These are phyloP conservation scores for Coffea canephora DNA, from an alignment of 257 asterid species.

Conservation along the genomic window DNA sequence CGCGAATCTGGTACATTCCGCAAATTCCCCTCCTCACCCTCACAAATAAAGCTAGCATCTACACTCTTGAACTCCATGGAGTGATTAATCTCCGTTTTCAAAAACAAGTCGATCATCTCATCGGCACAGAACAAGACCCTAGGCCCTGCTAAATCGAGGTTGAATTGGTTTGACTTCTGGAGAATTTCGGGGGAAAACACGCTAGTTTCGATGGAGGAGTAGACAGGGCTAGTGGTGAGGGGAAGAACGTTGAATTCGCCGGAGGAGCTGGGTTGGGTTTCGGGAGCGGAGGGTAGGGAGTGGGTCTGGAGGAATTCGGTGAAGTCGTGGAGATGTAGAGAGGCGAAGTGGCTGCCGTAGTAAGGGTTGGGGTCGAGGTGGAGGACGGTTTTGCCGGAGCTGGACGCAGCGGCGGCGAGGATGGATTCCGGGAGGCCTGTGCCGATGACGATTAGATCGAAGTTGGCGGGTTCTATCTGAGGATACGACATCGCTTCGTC, in stretches of 20 bases:
- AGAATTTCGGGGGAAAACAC: constrained; percentile 47
- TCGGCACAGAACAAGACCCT: constrained; percentile 72
- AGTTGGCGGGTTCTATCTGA: constrained; percentile 66
- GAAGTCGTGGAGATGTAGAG: constrained; percentile 63
- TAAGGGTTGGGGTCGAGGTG: constrained; percentile 76
- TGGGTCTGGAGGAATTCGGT: constrained; percentile 50
- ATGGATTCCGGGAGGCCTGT: constrained; percentile 86
- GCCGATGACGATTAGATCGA: constrained; percentile 79
- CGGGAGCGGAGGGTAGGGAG: constrained; percentile 21
- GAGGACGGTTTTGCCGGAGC: constrained; percentile 75
- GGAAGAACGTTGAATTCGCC: constrained; percentile 26
- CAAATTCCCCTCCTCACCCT: constrained; percentile 50
- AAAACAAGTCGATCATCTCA: constrained; percentile 60
- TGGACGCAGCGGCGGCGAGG: constrained; percentile 73
- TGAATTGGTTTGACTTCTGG: constrained; percentile 50
- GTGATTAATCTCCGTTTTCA: constrained; percentile 62
- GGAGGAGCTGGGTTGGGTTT: constrained; percentile 21
- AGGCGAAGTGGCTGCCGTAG: constrained; percentile 69
- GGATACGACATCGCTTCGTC: constrained; percentile 58
- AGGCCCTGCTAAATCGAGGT: constrained; percentile 70
- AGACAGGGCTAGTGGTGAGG: constrained; percentile 45
- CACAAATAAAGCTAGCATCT: constrained; percentile 61
- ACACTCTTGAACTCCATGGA: constrained; percentile 91
- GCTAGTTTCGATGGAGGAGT: constrained; percentile 52
- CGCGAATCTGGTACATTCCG: constrained; percentile 73